phyloP scores from a whole-genome alignment of 495 filamentous ascomycete genomes.

The Lasiosphaeriaceae sp. region DNA sequence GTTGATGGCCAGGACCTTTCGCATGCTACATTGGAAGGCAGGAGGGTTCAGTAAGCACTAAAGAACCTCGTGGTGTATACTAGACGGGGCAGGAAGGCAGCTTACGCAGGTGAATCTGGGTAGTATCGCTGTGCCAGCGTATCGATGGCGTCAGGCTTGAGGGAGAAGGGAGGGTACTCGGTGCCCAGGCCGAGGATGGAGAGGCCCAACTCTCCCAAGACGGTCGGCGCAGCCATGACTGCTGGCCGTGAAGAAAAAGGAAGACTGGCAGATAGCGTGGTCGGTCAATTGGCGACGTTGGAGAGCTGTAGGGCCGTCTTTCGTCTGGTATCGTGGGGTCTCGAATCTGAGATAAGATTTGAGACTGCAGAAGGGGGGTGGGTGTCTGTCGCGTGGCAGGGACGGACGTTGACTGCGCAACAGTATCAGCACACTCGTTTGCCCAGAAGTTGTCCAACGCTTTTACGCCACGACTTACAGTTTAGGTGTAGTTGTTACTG shows the following conservation, averaged over 20 bases:
- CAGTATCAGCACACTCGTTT: no score
- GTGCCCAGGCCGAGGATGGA: slow-evolving; percentile 47
- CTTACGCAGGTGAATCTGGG: slow-evolving; percentile 48
- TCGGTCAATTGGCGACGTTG: slow-evolving; percentile 12
- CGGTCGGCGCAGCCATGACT: slow-evolving; percentile 22
- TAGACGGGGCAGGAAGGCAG: not conserved
- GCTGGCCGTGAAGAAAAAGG: not conserved
- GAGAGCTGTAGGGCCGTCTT: not conserved
- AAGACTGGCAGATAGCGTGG: not conserved
- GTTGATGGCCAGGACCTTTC: slow-evolving; percentile 60
- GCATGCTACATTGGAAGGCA: slow-evolving; percentile 40
- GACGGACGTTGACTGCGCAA: no score
- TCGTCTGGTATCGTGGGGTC: not conserved
- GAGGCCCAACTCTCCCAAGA: slow-evolving; percentile 40
- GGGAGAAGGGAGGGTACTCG: slow-evolving; percentile 47
- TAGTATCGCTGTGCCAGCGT: slow-evolving; percentile 44
- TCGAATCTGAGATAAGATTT: no score
- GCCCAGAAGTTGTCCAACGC: no score
- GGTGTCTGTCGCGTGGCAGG: no score
- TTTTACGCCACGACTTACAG: no score
- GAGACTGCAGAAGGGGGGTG: no score
- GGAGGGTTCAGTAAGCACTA: not conserved
- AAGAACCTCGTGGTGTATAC: not conserved
- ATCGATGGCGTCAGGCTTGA: slow-evolving; percentile 37
- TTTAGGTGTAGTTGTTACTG: no score